phyloP scores from a whole-genome alignment of 2,329 filamentous ascomycete species.

The Aspergillus ochraceus region DNA sequence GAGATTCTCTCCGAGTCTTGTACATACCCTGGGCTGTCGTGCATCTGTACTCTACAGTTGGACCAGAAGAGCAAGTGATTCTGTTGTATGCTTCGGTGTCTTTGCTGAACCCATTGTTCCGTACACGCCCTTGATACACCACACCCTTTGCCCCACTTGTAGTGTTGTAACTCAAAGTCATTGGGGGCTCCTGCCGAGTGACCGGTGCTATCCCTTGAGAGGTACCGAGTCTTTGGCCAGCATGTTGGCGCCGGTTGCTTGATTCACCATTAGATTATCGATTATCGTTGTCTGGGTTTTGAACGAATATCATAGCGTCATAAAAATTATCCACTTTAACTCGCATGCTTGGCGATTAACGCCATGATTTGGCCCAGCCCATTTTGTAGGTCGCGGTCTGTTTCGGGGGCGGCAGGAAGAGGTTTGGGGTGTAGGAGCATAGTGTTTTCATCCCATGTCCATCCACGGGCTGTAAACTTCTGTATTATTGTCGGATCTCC shows the following conservation, averaged over 20 bases:
- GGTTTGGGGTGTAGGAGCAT: conserved; percentile 36
- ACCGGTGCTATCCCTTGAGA: neutral
- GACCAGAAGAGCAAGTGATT: conserved; percentile 40
- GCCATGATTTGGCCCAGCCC: conserved; percentile 35
- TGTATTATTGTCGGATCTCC: conserved; percentile 30
- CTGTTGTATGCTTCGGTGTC: conserved; percentile 33
- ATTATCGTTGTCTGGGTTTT: neutral
- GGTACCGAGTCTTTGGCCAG: neutral
- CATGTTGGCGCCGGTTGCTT: neutral
- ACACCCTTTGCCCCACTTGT: neutral
- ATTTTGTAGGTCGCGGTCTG: conserved; percentile 19
- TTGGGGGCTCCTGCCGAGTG: neutral
- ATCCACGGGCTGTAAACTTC: conserved; percentile 36
- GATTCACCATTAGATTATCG: neutral
- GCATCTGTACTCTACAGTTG: conserved; percentile 42
- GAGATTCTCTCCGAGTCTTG: conserved; percentile 42
- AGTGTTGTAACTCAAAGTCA: neutral
- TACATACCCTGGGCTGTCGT: conserved; percentile 44
- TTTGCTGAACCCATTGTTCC: conserved; percentile 15
- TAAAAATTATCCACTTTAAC: conserved; percentile 14
- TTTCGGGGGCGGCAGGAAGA: conserved; percentile 17
- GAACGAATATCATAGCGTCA: neutral
- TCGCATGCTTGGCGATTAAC: conserved; percentile 31
- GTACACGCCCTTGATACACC: conserved; percentile 9
- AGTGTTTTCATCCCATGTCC: conserved; percentile 38